Percentiles rank a stretch among this genome's conserved stretches.
These are phyloP conservation scores for Themeda triandra DNA, from an alignment of 176 grass and related monocot genomes.

Conservation along the genomic window DNA sequence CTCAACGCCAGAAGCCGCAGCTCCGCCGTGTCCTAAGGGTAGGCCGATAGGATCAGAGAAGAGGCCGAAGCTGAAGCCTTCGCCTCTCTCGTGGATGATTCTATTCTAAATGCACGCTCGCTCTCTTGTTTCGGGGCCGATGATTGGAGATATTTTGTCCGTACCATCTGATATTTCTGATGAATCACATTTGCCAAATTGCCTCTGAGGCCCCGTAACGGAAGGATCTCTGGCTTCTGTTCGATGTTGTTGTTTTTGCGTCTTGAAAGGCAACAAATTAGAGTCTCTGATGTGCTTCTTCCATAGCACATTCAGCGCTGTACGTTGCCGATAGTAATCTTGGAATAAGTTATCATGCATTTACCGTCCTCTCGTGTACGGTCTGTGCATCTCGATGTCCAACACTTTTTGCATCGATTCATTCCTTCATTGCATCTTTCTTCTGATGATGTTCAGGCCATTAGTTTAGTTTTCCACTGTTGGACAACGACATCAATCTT, in stretches of 20 bases:
- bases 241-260: not conserved
- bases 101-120: too few relatives aligned
- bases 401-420: too few relatives aligned
- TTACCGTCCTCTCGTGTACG: not conserved
- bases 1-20: not conserved
- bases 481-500: not conserved
- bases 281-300: constrained; percentile 77
- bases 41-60: too few relatives aligned
- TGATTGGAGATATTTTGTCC: constrained; percentile 44
- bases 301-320: constrained; percentile 67
- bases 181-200: constrained; percentile 8
- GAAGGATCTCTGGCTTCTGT: not conserved
- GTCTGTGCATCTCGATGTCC: constrained; percentile 38
- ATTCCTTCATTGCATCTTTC: too few relatives aligned
- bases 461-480: not conserved
- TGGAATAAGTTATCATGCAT: constrained; percentile 46
- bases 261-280: constrained; percentile 54
- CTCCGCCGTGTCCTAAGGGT: not conserved
- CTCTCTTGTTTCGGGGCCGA: not conserved
- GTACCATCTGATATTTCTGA: constrained; percentile 62
- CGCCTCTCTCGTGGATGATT: too few relatives aligned
- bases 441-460: too few relatives aligned
- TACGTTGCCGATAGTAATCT: constrained; percentile 68
- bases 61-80: too few relatives aligned
- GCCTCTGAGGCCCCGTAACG: constrained; percentile 30